phyloP scores from a whole-genome alignment of 208 protist species.

The Blechomonas ayalai region DNA sequence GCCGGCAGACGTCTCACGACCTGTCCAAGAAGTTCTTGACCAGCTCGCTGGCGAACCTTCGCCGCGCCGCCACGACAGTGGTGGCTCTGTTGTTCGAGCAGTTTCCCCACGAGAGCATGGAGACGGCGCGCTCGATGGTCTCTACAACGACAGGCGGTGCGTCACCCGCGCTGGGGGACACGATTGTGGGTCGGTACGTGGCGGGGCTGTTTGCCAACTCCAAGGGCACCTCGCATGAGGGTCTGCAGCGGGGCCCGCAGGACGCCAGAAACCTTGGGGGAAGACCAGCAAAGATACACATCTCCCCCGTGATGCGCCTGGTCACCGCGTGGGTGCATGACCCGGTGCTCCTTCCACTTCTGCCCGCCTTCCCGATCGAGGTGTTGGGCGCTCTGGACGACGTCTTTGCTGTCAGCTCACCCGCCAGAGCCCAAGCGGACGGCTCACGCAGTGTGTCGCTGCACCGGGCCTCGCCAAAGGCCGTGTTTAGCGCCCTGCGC shows the following conservation, averaged over 20 bases:
- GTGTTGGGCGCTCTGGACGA: conserved; percentile 57
- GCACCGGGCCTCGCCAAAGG: conserved; percentile 24
- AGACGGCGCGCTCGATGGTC: conserved; percentile 17
- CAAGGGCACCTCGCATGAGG: conserved; percentile 17
- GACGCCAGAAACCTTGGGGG: neutral
- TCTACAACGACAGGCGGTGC: neutral
- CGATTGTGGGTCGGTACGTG: conserved; percentile 34
- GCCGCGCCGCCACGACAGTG: conserved; percentile 33
- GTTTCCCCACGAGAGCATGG: conserved; percentile 66
- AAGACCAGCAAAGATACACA: conserved; percentile 16
- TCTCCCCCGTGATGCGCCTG: conserved; percentile 64
- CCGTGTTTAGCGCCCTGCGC: conserved; percentile 57
- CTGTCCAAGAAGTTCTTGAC: conserved; percentile 33
- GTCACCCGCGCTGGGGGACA: neutral
- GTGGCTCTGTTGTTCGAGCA: conserved; percentile 71
- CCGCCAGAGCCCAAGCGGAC: neutral
- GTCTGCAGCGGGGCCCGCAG: conserved; percentile 5
- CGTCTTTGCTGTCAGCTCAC: conserved; percentile 45
- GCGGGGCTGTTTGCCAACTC: conserved; percentile 27
- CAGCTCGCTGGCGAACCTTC: conserved; percentile 33
- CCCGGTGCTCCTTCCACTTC: conserved; percentile 37
- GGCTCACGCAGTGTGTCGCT: conserved; percentile 2
- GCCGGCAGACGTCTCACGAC: conserved; percentile 11
- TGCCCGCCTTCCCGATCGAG: conserved; percentile 37
- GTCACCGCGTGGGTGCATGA: conserved; percentile 54